Evolutionary conservation across 495 filamentous ascomycete genomes (phyloP).

Genomic region (Aspergillus saccharolyticus): DNA sequence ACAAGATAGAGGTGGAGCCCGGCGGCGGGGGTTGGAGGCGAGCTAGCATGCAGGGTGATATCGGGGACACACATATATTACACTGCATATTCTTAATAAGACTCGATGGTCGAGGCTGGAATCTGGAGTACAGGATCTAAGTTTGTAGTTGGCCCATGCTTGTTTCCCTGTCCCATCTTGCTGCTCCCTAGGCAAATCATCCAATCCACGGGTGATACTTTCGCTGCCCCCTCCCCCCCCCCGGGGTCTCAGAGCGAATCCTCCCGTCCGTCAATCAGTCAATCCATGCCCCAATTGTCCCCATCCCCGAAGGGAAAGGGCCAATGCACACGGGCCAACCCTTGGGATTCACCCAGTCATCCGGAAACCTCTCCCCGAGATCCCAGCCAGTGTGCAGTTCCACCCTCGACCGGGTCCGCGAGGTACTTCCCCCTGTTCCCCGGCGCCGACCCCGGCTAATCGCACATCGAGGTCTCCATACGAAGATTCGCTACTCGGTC

Average conservation of each 20-base stretch:
- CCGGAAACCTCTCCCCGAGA: neutral
- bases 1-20: slow-evolving; percentile 24
- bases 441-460: too few relatives aligned
- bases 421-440: too few relatives aligned
- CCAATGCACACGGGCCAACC: slow-evolving; percentile 1
- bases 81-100: neutral
- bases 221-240: too few relatives aligned
- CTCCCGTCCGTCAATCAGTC: neutral
- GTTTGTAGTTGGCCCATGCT: neutral
- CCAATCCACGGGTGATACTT: neutral
- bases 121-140: neutral
- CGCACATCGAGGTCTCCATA: too few relatives aligned
- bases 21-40: neutral
- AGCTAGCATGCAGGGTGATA: neutral
- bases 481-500: too few relatives aligned
- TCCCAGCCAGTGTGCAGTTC: too few relatives aligned
- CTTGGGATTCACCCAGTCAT: neutral
- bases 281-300: too few relatives aligned
- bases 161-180: too few relatives aligned
- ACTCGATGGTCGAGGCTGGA: too few relatives aligned
- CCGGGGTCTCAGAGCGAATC: neutral
- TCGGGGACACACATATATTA: neutral
- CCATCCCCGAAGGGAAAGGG: neutral
- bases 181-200: too few relatives aligned
- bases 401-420: too few relatives aligned